phyloP scores from a whole-genome alignment of 2,329 filamentous ascomycete species.

The Monilinia laxa region DNA sequence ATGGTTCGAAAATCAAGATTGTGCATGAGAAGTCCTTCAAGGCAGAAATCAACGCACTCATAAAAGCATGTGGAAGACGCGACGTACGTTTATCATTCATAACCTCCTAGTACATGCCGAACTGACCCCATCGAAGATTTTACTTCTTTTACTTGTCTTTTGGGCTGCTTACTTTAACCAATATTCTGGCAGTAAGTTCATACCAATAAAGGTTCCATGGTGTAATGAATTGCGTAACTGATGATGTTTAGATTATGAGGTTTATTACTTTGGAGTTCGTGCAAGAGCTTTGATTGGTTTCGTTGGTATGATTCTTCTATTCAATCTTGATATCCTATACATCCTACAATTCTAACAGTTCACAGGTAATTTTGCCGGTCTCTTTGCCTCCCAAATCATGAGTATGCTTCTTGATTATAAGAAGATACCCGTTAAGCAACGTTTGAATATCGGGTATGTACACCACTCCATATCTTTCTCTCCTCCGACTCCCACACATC shows the following conservation, averaged over 20 bases:
- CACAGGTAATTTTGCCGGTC: background rate
- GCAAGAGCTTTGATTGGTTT: conserved; percentile 3
- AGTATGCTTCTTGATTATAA: conserved; percentile 17
- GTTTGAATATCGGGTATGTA: conserved; percentile 13
- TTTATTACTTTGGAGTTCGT: conserved; percentile 15
- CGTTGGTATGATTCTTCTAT: background rate
- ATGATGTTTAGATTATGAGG: background rate
- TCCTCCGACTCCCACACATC: background rate
- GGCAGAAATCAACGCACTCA: conserved; percentile 3
- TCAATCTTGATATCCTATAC: background rate
- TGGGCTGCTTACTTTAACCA: conserved; percentile 12
- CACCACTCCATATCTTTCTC: too few relatives aligned
- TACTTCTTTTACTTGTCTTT: conserved; percentile 6
- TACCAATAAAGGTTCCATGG: background rate
- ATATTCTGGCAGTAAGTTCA: conserved; percentile 3
- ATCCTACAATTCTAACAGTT: background rate
- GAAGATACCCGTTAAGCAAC: conserved; percentile 4
- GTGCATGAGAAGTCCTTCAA: conserved; percentile 4
- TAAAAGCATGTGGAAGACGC: conserved; percentile 4
- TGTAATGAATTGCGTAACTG: background rate
- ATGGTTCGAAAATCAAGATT: conserved; percentile 11
- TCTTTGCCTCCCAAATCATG: conserved; percentile 10
- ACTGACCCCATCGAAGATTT: conserved; percentile 4
- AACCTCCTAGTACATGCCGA: too few relatives aligned
- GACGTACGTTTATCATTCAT: background rate